These are phyloP conservation scores for Barnettozyma pratensis DNA, from an alignment of 805 yeast genomes.

Conservation along the genomic window DNA sequence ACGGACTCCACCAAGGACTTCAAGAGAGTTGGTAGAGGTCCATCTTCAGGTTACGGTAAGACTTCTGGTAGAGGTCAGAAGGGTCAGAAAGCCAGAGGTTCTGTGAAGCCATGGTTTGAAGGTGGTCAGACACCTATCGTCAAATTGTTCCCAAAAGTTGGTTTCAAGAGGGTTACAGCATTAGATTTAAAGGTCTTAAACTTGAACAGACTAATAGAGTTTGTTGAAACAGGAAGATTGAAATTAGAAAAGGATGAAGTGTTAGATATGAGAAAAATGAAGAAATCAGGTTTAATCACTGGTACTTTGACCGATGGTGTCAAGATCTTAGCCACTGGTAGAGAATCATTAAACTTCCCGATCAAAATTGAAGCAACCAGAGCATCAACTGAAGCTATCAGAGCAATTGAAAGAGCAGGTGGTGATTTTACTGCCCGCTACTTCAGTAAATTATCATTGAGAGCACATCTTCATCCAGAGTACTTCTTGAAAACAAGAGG, in stretches of 20 bases:
- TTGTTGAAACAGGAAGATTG: conserved; percentile 64
- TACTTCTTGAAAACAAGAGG: conserved; percentile 66
- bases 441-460: conserved; percentile 59
- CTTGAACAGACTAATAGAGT: conserved; percentile 63
- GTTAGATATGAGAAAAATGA: conserved; percentile 73
- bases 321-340: conserved; percentile 69
- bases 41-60: conserved; percentile 88
- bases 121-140: conserved; percentile 97
- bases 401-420: conserved; percentile 65
- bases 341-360: conserved; percentile 46
- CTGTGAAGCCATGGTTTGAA: conserved; percentile 90
- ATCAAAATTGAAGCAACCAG: conserved; percentile 75
- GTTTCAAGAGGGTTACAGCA: conserved; percentile 67
- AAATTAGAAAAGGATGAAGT: conserved; percentile 52
- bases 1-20: conserved; percentile 53
- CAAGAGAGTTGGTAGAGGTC: conserved; percentile 93
- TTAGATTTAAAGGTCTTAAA: conserved; percentile 47
- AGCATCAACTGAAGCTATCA: conserved; percentile 73
- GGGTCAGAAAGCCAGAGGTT: conserved; percentile 96
- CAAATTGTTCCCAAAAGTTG: conserved; percentile 80
- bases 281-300: conserved; percentile 62
- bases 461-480: conserved; percentile 74
- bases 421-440: conserved; percentile 72
- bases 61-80: conserved; percentile 97
- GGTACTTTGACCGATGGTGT: conserved; percentile 78